Conservation (phyloP, 2,329 filamentous ascomycete species). For the Penicillium sp. region DNA sequence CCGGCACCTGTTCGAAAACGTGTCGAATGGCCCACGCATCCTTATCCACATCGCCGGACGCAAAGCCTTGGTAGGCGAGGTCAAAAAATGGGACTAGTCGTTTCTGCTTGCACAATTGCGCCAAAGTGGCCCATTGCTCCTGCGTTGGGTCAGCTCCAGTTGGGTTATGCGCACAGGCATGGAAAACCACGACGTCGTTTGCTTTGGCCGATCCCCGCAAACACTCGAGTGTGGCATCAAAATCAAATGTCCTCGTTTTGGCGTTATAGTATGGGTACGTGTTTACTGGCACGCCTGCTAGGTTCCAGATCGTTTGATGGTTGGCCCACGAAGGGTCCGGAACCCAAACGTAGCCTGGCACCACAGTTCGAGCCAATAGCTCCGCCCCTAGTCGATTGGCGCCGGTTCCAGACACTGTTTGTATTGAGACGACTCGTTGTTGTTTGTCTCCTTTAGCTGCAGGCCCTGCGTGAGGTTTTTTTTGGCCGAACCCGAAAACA, state of each 20-base stretch:
- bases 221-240: conserved; percentile 70
- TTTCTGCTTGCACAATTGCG: conserved; percentile 75
- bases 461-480: conserved; percentile 56
- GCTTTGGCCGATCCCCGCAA: conserved; percentile 84
- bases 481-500: conserved; percentile 61
- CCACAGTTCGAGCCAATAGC: conserved; percentile 88
- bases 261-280: conserved; percentile 94
- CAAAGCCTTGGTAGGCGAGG: conserved; percentile 96
- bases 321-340: conserved; percentile 97
- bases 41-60: conserved; percentile 80
- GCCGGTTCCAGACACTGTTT: conserved; percentile 95
- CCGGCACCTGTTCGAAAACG: conserved; percentile 76
- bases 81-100: conserved; percentile 98
- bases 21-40: conserved; percentile 90
- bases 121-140: conserved; percentile 91
- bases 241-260: conserved; percentile 46
- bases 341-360: conserved; percentile 75
- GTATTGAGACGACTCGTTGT: conserved; percentile 69
- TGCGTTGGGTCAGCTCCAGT: conserved; percentile 92
- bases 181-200: conserved; percentile 83
- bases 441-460: conserved; percentile 37
- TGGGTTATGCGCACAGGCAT: conserved; percentile 96
- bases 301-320: conserved; percentile 88
- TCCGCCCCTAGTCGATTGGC: conserved; percentile 89
- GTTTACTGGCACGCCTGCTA: conserved; percentile 75